These are phyloP conservation scores for Babesia gibsoni DNA, from an alignment of 169 alveolate species.

Conservation along the genomic window DNA sequence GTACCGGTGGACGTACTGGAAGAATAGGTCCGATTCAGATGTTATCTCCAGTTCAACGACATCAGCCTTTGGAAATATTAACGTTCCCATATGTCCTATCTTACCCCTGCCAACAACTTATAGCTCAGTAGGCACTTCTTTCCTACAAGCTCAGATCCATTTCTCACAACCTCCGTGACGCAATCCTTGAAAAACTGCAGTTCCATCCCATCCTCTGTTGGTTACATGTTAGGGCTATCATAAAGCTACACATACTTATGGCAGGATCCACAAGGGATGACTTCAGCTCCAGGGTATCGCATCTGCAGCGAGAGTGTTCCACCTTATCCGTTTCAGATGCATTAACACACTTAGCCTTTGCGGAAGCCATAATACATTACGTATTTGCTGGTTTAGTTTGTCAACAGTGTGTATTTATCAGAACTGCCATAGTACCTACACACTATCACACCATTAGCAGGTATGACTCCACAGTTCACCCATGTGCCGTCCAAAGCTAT, in stretches of 20 bases:
- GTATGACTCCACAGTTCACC: no score
- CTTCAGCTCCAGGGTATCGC: no score
- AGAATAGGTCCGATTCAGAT: constrained; percentile 29
- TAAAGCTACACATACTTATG: not conserved
- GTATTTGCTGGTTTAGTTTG: no score
- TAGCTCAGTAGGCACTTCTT: not conserved
- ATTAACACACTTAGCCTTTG: no score
- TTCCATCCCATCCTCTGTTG: constrained; percentile 17
- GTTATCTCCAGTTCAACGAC: constrained; percentile 21
- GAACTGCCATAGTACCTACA: no score
- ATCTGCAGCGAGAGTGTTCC: no score
- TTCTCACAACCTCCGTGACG: constrained; percentile 15
- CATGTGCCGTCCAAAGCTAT: no score
- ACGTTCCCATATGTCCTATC: not conserved
- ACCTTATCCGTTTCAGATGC: no score
- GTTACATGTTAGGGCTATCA: not conserved
- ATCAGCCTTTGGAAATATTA: not conserved
- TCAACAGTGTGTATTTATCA: no score
- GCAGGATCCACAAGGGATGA: constrained; percentile 25
- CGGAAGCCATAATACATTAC: no score
- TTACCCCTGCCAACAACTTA: constrained; percentile 15
- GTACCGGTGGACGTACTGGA: constrained; percentile 27
- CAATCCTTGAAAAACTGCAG: constrained; percentile 1
- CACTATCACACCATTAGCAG: no score
- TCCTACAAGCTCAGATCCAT: constrained; percentile 6